Conservation (phyloP, 192 early-diverging fungal species). For the Diversispora epigaea region DNA sequence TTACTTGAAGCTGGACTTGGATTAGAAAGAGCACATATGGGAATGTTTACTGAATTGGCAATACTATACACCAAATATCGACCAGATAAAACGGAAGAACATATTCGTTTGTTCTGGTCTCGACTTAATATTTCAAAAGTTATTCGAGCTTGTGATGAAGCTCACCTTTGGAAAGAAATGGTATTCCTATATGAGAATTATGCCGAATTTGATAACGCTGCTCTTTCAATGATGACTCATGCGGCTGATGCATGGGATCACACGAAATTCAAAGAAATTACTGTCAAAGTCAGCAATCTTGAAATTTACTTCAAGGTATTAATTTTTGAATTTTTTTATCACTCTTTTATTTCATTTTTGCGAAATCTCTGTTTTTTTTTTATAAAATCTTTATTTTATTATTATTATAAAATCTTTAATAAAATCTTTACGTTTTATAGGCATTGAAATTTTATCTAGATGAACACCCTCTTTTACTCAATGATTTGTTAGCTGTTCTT, state of each 20-base stretch:
- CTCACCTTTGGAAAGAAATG: slow-evolving; percentile 95
- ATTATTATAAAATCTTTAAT: neutral
- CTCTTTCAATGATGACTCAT: slow-evolving; percentile 93
- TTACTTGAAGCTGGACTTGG: slow-evolving; percentile 93
- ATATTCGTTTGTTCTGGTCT: slow-evolving; percentile 94
- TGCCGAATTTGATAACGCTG: slow-evolving; percentile 98
- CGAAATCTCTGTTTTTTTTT: neutral
- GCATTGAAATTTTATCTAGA: slow-evolving; percentile 94
- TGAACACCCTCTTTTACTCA: slow-evolving; percentile 93
- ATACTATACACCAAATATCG: slow-evolving; percentile 97
- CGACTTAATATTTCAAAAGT: slow-evolving; percentile 99
- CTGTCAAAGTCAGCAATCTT: slow-evolving; percentile 95
- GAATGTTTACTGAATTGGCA: slow-evolving; percentile 99
- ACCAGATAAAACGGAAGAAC: slow-evolving; percentile 94
- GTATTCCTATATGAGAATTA: slow-evolving; percentile 99
- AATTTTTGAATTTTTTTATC: neutral
- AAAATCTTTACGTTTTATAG: slow-evolving; percentile 25
- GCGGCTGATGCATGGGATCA: slow-evolving; percentile 97
- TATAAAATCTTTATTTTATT: neutral
- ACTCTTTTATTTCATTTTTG: neutral
- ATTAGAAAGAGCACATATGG: slow-evolving; percentile 99
- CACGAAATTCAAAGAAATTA: slow-evolving; percentile 91
- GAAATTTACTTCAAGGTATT: slow-evolving; percentile 95
- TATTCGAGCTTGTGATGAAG: slow-evolving; percentile 87
- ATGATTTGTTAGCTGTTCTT: slow-evolving; percentile 86